These are phyloP conservation scores for Aspergillus sp. DNA, from an alignment of 2,329 filamentous ascomycete genomes.

Conservation along the genomic window DNA sequence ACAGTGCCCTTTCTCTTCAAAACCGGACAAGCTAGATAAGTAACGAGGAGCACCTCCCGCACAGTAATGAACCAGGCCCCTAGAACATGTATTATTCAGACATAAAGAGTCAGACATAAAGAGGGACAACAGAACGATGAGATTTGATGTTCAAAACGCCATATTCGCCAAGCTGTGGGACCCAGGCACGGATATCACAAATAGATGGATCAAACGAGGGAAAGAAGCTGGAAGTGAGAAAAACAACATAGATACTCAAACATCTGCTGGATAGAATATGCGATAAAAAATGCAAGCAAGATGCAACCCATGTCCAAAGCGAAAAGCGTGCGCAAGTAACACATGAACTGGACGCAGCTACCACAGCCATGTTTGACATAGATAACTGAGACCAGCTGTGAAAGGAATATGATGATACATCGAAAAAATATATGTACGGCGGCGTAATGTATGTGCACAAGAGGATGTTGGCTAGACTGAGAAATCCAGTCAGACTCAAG, in stretches of 20 bases:
- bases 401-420: constrained; percentile 32
- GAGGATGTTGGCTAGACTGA: background rate
- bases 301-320: constrained; percentile 13
- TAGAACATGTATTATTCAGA: background rate
- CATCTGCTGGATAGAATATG: constrained; percentile 14
- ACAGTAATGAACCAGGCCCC: background rate
- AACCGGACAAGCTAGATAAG: background rate
- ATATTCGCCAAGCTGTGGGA: constrained; percentile 24
- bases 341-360: constrained; percentile 11
- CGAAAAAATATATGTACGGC: constrained; percentile 24
- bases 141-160: constrained; percentile 17
- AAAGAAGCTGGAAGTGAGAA: constrained; percentile 5
- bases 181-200: constrained; percentile 27
- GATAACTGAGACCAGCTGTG: constrained; percentile 14
- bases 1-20: background rate
- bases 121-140: constrained; percentile 6
- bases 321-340: constrained; percentile 12
- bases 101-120: background rate
- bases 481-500: constrained; percentile 6
- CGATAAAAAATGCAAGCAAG: constrained; percentile 13
- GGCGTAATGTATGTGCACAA: constrained; percentile 28
- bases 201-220: constrained; percentile 14
- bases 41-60: background rate
- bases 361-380: constrained; percentile 13
- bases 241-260: constrained; percentile 9